Evolutionary conservation across 192 early-diverging fungal species (phyloP).

Genomic region (Funneliformis geosporum): DNA sequence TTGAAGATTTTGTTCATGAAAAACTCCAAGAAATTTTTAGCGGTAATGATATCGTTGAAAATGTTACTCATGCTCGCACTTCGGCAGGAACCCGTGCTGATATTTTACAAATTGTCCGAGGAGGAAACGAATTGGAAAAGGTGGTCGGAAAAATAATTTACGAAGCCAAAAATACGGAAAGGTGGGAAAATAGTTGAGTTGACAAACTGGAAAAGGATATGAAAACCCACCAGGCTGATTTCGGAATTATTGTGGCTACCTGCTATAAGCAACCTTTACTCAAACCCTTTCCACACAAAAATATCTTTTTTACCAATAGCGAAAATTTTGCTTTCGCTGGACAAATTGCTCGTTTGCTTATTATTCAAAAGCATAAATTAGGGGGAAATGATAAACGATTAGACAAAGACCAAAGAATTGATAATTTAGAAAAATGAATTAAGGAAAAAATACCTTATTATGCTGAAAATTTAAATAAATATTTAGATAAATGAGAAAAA

Average conservation of each 20-base stretch:
- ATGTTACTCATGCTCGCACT: too few relatives aligned
- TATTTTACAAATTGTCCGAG: too few relatives aligned
- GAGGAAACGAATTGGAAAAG: too few relatives aligned
- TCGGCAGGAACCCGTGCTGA: too few relatives aligned
- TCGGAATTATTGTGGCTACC: neutral
- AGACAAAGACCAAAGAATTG: constrained; percentile 10
- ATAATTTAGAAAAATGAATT: neutral
- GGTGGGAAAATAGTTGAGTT: neutral
- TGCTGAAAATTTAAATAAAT: too few relatives aligned
- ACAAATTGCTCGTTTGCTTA: neutral
- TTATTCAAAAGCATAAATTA: neutral
- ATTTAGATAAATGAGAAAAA: too few relatives aligned
- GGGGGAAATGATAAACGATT: neutral
- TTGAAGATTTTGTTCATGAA: neutral
- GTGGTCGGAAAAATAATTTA: too few relatives aligned
- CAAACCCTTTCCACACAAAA: neutral
- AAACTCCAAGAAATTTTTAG: neutral
- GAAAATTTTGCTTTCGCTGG: constrained; percentile 1
- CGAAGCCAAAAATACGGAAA: too few relatives aligned
- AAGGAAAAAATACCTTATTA: neutral
- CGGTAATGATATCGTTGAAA: neutral
- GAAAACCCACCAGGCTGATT: neutral
- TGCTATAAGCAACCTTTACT: neutral
- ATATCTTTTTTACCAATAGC: constrained; percentile 1
- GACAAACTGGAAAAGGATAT: constrained; percentile 14